Evolutionary conservation across 345 rosid genomes (phyloP).

Genomic region (Geranium brycei): DNA sequence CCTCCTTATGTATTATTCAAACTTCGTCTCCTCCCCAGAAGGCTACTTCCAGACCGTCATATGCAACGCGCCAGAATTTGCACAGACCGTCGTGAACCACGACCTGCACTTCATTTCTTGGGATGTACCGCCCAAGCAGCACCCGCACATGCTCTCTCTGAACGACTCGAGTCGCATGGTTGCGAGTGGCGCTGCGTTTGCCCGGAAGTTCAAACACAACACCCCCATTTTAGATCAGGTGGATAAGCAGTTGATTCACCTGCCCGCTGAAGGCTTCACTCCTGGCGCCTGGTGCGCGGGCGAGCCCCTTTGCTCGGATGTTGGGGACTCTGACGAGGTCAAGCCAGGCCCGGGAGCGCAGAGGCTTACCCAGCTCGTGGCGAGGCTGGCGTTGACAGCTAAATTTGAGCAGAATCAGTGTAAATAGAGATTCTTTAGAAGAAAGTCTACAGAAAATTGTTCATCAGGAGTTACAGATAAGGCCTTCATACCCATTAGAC

Average conservation of each 20-base stretch:
- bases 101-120: slow-evolving; percentile 91
- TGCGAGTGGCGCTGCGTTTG: slow-evolving; percentile 75
- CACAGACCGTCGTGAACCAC: slow-evolving; percentile 61
- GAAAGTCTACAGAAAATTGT: too few species aligned
- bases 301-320: slow-evolving; percentile 47
- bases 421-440: slow-evolving; percentile 30
- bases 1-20: slow-evolving; percentile 83
- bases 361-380: slow-evolving; percentile 47
- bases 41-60: slow-evolving; percentile 33
- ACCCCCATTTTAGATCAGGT: slow-evolving; percentile 51
- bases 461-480: too few species aligned
- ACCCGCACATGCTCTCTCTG: slow-evolving; percentile 63
- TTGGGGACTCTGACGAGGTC: slow-evolving; percentile 50
- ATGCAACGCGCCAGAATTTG: slow-evolving; percentile 61
- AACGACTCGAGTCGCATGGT: slow-evolving; percentile 59
- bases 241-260: slow-evolving; percentile 55
- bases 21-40: slow-evolving; percentile 94
- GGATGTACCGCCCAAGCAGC: slow-evolving; percentile 92
- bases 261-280: slow-evolving; percentile 51
- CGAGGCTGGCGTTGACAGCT: slow-evolving; percentile 37
- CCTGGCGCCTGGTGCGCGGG: slow-evolving; percentile 96
- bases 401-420: slow-evolving; percentile 48
- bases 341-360: slow-evolving; percentile 66
- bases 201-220: slow-evolving; percentile 57
- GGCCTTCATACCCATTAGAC: too few species aligned